phyloP scores from a whole-genome alignment of 2,329 filamentous ascomycete species.

The Hypoxylon sp. region DNA sequence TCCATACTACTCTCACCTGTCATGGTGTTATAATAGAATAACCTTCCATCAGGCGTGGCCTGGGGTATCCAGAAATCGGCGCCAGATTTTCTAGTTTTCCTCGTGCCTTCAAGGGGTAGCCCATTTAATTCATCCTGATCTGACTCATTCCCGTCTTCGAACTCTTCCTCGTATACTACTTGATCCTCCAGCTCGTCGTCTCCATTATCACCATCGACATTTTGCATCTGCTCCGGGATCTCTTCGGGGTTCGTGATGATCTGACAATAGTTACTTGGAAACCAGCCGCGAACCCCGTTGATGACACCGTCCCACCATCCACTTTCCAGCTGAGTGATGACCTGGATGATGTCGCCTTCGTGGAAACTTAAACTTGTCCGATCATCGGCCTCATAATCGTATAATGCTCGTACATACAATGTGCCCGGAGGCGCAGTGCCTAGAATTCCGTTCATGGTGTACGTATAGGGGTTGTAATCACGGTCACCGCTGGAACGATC shows the following conservation, averaged over 20 bases:
- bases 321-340: constrained; percentile 97
- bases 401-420: constrained; percentile 95
- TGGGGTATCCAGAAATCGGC: constrained; percentile 99
- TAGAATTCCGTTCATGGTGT: constrained; percentile 73
- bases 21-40: constrained; percentile 99
- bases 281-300: constrained; percentile 97
- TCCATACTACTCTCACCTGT: constrained; percentile 97
- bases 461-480: constrained; percentile 52
- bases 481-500: constrained; percentile 54
- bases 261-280: constrained; percentile 98
- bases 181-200: constrained; percentile 76
- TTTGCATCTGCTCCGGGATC: constrained; percentile 72
- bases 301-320: constrained; percentile 99
- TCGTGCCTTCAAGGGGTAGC: constrained; percentile 77
- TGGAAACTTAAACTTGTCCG: constrained; percentile 96
- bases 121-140: constrained; percentile 72
- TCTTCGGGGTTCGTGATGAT: constrained; percentile 85
- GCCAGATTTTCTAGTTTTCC: constrained; percentile 74
- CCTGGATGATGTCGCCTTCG: constrained; percentile 97
- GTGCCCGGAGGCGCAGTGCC: constrained; percentile 73
- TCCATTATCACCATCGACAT: constrained; percentile 67
- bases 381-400: constrained; percentile 98
- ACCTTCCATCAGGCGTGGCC: constrained; percentile 89
- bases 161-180: constrained; percentile 76
- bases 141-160: constrained; percentile 76